phyloP scores from a whole-genome alignment of 192 early-diverging fungal genomes.

The Geranomyces michiganensis region DNA sequence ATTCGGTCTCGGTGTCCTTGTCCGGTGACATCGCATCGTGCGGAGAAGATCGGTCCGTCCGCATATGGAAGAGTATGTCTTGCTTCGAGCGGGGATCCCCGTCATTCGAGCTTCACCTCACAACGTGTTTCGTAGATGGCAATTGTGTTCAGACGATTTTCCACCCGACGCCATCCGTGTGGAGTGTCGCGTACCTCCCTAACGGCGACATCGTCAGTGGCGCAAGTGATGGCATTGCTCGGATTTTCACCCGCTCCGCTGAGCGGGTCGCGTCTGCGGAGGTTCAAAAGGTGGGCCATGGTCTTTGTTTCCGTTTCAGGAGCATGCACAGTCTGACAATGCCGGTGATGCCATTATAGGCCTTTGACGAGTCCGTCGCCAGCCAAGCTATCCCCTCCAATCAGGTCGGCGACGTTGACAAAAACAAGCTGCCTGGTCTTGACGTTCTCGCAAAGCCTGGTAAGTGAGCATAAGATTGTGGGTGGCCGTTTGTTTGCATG shows the following conservation, averaged over 20 bases:
- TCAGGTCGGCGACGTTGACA: conserved; percentile 83
- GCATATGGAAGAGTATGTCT: conserved; percentile 77
- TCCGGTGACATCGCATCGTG: conserved; percentile 82
- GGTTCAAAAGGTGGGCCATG: conserved; percentile 22
- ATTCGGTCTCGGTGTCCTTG: conserved; percentile 71
- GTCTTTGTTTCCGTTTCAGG: too few species aligned
- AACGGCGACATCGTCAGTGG: conserved; percentile 85
- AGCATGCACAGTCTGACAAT: neutral
- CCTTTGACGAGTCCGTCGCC: conserved; percentile 39
- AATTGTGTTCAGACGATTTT: conserved; percentile 77
- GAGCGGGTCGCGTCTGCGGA: conserved; percentile 65
- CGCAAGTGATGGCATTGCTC: conserved; percentile 80
- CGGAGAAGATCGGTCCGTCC: conserved; percentile 91
- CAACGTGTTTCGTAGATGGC: conserved; percentile 46
- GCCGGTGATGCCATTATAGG: conserved; percentile 16
- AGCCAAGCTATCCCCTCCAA: conserved; percentile 47
- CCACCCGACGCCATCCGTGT: conserved; percentile 89
- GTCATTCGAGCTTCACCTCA: neutral
- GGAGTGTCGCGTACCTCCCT: conserved; percentile 75
- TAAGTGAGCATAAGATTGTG: neutral
- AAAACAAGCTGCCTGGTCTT: conserved; percentile 73
- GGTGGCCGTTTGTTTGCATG: neutral
- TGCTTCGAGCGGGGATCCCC: neutral
- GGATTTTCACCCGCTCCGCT: conserved; percentile 73
- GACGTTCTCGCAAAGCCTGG: conserved; percentile 74